Evolutionary conservation across 257 asterid species (phyloP).

Genomic region (Ligustrum vulgare): DNA sequence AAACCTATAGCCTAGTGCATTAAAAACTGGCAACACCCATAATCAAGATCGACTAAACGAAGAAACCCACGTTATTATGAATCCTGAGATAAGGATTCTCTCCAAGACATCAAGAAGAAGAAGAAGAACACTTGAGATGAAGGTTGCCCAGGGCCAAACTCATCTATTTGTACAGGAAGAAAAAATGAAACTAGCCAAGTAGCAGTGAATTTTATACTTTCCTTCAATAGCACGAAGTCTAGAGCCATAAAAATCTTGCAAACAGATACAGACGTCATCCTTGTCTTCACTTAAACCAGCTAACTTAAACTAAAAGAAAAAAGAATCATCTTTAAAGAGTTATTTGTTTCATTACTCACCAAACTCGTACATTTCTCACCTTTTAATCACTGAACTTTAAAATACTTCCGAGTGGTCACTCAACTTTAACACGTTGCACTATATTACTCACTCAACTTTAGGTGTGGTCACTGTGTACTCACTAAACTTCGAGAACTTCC

Average conservation of each 20-base stretch:
- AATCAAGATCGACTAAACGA: neutral
- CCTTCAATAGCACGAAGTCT: neutral
- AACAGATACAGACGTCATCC: neutral
- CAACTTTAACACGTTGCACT: no score
- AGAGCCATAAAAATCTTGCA: neutral
- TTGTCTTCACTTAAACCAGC: neutral
- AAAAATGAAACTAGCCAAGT: neutral
- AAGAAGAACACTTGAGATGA: neutral
- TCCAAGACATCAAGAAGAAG: neutral
- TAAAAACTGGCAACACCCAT: neutral
- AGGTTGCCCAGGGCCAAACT: neutral
- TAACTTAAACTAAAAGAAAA: neutral
- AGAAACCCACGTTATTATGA: neutral
- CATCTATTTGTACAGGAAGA: neutral
- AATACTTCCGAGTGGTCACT: no score
- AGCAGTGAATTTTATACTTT: neutral
- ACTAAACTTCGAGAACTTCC: no score
- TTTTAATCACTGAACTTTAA: no score
- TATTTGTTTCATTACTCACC: no score
- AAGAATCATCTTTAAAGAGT: neutral
- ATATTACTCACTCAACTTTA: no score
- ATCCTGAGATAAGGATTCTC: neutral
- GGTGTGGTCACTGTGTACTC: no score
- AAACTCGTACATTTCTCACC: no score
- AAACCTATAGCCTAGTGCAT: neutral